phyloP scores from a whole-genome alignment of 345 rosid genomes.

The Lepidium didymum region DNA sequence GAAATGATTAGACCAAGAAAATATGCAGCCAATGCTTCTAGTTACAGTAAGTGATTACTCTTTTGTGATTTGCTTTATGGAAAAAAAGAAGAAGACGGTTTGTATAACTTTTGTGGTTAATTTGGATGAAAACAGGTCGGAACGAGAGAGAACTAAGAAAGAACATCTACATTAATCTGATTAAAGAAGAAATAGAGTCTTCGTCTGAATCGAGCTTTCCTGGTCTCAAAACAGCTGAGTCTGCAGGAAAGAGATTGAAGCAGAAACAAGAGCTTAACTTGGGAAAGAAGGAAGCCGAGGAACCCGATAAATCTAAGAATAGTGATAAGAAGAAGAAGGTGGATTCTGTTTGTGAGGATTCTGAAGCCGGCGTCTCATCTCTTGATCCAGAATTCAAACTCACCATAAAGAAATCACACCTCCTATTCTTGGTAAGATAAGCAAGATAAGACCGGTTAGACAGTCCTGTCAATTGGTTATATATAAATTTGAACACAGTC shows the following conservation, averaged over 20 bases:
- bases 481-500: not conserved
- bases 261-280: not conserved
- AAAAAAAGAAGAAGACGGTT: not conserved
- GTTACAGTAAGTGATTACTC: not conserved
- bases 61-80: not conserved
- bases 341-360: not conserved
- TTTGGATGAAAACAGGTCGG: not conserved
- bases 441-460: not conserved
- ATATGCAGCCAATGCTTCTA: not conserved
- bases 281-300: constrained; percentile 1
- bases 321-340: not conserved
- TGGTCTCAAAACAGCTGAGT: not conserved
- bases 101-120: not conserved
- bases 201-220: not conserved
- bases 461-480: not conserved
- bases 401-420: constrained; percentile 20
- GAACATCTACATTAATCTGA: not conserved
- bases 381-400: constrained; percentile 11
- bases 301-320: not conserved
- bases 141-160: not conserved
- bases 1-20: constrained; percentile 7
- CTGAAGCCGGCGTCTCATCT: not conserved
- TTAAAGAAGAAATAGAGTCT: not conserved
- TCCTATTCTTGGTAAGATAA: constrained; percentile 11
- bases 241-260: not conserved